Evolutionary conservation across 2,329 filamentous ascomycete species (phyloP).

Genomic region (Corinectria fuckeliana): DNA sequence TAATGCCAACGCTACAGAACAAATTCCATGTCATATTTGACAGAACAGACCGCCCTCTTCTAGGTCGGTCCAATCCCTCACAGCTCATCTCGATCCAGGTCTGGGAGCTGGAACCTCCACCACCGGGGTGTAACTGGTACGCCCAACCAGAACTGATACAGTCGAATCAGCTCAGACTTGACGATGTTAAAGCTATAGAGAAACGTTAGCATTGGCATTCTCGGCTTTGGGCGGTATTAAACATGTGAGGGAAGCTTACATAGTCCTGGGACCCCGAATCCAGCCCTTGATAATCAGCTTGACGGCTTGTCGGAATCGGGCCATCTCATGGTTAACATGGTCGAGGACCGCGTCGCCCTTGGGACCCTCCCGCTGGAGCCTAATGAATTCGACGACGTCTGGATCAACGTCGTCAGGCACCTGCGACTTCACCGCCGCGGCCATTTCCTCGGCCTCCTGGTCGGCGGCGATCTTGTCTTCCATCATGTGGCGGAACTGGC

Average conservation of each 20-base stretch:
- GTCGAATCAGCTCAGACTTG: constrained; percentile 52
- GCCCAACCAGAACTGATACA: constrained; percentile 60
- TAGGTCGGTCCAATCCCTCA: constrained; percentile 34
- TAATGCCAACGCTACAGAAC: constrained; percentile 10
- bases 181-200: constrained; percentile 50
- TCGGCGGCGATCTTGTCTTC: constrained; percentile 43
- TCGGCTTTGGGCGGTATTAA: neutral
- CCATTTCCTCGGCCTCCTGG: constrained; percentile 44
- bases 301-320: constrained; percentile 66
- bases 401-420: constrained; percentile 49
- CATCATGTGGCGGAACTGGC: constrained; percentile 70
- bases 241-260: constrained; percentile 64
- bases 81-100: constrained; percentile 55
- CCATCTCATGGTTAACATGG: constrained; percentile 67
- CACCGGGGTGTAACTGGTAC: constrained; percentile 56
- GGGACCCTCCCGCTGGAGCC: constrained; percentile 42
- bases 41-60: neutral
- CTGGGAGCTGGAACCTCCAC: constrained; percentile 55
- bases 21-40: neutral
- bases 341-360: constrained; percentile 54
- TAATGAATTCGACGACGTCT: constrained; percentile 46
- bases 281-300: constrained; percentile 74
- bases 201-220: neutral
- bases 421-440: constrained; percentile 37
- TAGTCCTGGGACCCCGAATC: constrained; percentile 68